These are phyloP conservation scores for Rhododendron vialii DNA, from an alignment of 148 eudicot species.

Conservation along the genomic window DNA sequence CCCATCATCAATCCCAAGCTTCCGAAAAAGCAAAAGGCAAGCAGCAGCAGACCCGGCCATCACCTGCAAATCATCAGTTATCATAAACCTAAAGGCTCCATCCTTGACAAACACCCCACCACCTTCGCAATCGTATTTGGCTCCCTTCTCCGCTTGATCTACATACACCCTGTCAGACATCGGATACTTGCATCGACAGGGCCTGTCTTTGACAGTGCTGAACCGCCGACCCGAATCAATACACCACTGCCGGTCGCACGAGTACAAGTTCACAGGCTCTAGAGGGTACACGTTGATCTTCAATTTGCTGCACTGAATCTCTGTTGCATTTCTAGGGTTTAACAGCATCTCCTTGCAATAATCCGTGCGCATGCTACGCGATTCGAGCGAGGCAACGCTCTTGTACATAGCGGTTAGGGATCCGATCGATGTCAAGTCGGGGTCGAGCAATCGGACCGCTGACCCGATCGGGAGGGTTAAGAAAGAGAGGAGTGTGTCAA, in stretches of 20 bases:
- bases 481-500: constrained; percentile 4
- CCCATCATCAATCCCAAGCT: neutral
- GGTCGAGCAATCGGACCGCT: neutral
- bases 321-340: neutral
- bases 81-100: neutral
- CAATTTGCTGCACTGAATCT: neutral
- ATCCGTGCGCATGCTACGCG: neutral
- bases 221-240: neutral
- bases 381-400: neutral
- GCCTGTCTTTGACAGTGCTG: neutral
- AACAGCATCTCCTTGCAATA: neutral
- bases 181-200: neutral
- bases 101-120: constrained; percentile 1
- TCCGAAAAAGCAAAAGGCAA: neutral
- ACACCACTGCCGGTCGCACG: neutral
- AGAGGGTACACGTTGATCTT: neutral
- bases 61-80: constrained; percentile 11
- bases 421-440: neutral
- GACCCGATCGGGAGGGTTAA: neutral
- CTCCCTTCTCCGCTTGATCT: neutral
- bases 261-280: neutral
- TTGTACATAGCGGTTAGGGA: neutral
- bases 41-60: neutral
- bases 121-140: neutral
- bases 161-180: neutral